A percentile compares a stretch with the other conserved stretches of the same genome.
These are phyloP conservation scores for Magnusiomyces fungicola DNA, from an alignment of 1,139 yeast species.

Conservation along the genomic window DNA sequence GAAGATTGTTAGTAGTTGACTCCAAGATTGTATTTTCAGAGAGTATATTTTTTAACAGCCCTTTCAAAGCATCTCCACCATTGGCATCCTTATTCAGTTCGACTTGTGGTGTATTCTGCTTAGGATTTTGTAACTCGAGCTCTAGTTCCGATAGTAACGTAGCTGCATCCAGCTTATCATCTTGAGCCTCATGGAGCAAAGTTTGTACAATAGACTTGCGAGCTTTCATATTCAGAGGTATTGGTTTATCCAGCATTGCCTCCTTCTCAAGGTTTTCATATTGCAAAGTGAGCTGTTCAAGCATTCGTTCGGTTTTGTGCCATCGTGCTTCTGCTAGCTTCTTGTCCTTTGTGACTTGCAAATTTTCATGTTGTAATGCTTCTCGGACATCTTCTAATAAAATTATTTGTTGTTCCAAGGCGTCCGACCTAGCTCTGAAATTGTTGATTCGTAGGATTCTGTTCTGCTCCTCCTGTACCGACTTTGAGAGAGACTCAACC, in stretches of 20 bases:
- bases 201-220: too few species aligned
- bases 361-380: slow-evolving; percentile 19
- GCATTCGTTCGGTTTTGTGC: slow-evolving; percentile 21
- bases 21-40: neutral
- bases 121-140: too few species aligned
- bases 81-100: too few species aligned
- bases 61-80: too few species aligned
- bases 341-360: slow-evolving; percentile 17
- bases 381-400: slow-evolving; percentile 22
- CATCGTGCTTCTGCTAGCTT: slow-evolving; percentile 20
- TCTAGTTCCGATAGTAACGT: too few species aligned
- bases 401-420: slow-evolving; percentile 20
- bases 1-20: neutral
- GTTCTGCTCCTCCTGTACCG: slow-evolving; percentile 5
- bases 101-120: too few species aligned
- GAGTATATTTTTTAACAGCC: neutral
- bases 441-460: slow-evolving; percentile 18
- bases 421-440: slow-evolving; percentile 17
- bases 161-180: too few species aligned
- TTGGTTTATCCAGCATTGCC: too few species aligned
- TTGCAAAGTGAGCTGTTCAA: slow-evolving; percentile 22
- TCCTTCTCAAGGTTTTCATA: slow-evolving; percentile 20
- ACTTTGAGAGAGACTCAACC: slow-evolving; percentile 8
- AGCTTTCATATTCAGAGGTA: too few species aligned
- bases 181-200: too few species aligned